These are phyloP conservation scores for Seiridium unicorne DNA, from an alignment of 2,329 filamentous ascomycete genomes.

Conservation along the genomic window DNA sequence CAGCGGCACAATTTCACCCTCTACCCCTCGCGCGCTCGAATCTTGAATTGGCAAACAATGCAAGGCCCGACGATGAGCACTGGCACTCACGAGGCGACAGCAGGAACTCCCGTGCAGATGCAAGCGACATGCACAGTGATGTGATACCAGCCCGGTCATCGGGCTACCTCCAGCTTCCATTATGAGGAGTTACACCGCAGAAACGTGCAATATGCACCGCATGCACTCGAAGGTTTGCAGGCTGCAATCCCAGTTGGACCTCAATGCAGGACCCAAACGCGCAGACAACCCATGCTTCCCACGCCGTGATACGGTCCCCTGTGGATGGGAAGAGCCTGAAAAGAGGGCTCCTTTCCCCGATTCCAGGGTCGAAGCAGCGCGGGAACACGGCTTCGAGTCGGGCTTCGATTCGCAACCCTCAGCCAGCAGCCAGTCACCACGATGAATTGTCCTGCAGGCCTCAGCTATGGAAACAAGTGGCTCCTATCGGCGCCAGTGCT, in stretches of 20 bases:
- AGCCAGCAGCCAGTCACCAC: not conserved
- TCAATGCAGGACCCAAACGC: not conserved
- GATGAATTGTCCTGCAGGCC: not conserved
- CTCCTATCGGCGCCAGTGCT: slow-evolving; percentile 8
- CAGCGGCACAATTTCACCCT: slow-evolving; percentile 5
- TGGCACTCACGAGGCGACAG: not conserved
- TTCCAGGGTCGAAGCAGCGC: not conserved
- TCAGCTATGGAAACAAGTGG: slow-evolving; percentile 10
- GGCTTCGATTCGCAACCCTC: not conserved
- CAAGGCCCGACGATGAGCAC: not conserved
- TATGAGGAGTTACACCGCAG: slow-evolving; percentile 6
- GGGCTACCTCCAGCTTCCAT: not conserved
- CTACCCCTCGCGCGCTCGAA: not conserved
- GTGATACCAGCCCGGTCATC: not conserved
- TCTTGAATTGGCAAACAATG: not conserved
- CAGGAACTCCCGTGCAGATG: not conserved
- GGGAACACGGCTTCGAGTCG: not conserved
- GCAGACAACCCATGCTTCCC: too few species aligned
- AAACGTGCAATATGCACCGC: not conserved
- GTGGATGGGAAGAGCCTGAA: not conserved
- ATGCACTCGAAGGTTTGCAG: too few species aligned
- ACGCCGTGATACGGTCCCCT: too few species aligned
- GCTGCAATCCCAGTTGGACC: not conserved
- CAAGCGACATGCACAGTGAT: slow-evolving; percentile 5
- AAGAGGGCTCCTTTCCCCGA: not conserved